Base-by-base conservation (phyloP, 2,329 filamentous ascomycete genomes). In the Fusarium equiseti region DNA sequence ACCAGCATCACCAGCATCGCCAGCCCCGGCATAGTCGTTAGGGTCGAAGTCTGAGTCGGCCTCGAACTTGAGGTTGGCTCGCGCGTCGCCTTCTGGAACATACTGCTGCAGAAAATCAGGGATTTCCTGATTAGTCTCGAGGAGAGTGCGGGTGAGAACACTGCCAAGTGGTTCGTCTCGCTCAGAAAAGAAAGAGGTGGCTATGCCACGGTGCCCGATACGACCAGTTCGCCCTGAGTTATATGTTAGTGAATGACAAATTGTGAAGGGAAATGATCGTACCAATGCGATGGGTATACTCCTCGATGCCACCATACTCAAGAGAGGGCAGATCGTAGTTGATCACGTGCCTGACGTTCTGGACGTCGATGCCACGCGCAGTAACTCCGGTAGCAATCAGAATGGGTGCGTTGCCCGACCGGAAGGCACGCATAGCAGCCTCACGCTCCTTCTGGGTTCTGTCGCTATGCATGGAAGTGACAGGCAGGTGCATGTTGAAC, bases 251-350 rank as follows among this genome's bases (percentile, higher is more conserved):
- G 12, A 24, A 55, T n/a, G 6, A 38, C n/a, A 22, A 27, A 20
- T 44, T 24, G 29, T 26, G 8, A 8, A 26, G 45, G 50, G n/a
- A 26, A n/a, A 38, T 11, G 15, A 26, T 77, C 86, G 81, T 88
- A 93, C 92, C 96, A 77, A 98, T 98, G 15, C 96, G 93, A 77
- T 99, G 96, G 27, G 92, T 90, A 75, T 98, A 99, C 79, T 98
- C 96, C 51, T 93, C 90, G 59, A 98, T 97, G 4, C 95, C 95
- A n/a, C 94, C 94, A 73, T 95, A 87, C 1, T 89, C 84, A 45
- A 85, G 81, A 8, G 86, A 89, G 0, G 95, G 95, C 3, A 98
- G 84, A 66, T 98, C 95, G 74, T 90, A 98, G 82, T 99, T 98
- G 86, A 99, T 91, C 65, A 99, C 92, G 70, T 97, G 94, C 83